Base-by-base conservation (phyloP, 78 protist genomes). In the Dictyostelium firmibasis region DNA sequence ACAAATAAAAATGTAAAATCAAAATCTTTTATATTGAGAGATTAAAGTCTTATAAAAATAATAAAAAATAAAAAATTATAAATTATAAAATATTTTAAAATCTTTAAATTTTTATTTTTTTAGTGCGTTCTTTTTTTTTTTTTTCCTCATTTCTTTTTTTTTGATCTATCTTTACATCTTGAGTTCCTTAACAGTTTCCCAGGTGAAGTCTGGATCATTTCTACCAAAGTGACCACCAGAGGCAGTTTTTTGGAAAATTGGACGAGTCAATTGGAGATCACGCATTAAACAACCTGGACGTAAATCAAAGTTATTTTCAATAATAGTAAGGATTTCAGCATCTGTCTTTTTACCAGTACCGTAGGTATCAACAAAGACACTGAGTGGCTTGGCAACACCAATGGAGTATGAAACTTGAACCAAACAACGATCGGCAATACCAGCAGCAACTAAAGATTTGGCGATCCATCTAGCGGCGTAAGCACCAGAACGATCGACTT, bases 401-500 rank as follows among this genome's bases (percentile, higher is more conserved):
- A 99, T 99, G 89, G 99, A 99, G 97, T 99, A 99, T 33, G 99
- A 97, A 23, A 99, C 95, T 98, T 99, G 99, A 64, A 99, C 99
- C 44, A 99, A 86, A 92, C 93, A 78, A 72, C 99, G 96, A 72
- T 84, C 53, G 85, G 97, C 95, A 4, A 99, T 97, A 60, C 98
- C 98, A 57, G 99, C 98, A 29, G 97, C 97, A 25, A 99, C 99
- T 38, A 99, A 64, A 41, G 99, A 99, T 98, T 99, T 99, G 93
- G 99, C 99, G 81, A 99, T 97, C 99, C 99, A 99, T 57, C 99
- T 97, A 50, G 99, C 99, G n/a, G 99, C 99, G 96, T 99, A 99
- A 77, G 99, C 99, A 23, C 99, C 99, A 7, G 99, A 99, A 60
- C 99, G 99, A 92, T 99, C 99, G 86, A 99, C 99, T 99, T 99